Percentiles rank a stretch among this genome's conserved stretches.
Evolutionary conservation across 805 yeast species (phyloP).

Genomic region (Barnettozyma populi): DNA sequence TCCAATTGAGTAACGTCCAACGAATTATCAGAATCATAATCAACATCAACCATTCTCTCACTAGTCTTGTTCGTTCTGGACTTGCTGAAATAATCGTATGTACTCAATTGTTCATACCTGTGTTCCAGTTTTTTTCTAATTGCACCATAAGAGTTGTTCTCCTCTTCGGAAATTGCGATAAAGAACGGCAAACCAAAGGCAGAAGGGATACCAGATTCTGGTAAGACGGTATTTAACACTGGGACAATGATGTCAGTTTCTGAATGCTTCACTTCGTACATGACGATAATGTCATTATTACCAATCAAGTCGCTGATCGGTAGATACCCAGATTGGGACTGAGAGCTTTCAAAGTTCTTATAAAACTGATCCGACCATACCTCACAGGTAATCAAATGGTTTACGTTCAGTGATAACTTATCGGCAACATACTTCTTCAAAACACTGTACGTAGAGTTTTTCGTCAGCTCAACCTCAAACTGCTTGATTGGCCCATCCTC

Average conservation of each 20-base stretch:
- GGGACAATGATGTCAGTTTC: conserved; percentile 55
- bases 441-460: conserved; percentile 57
- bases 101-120: conserved; percentile 42
- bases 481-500: conserved; percentile 41
- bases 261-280: conserved; percentile 47
- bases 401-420: conserved; percentile 34
- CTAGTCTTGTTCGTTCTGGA: conserved; percentile 15
- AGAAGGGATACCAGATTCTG: conserved; percentile 36
- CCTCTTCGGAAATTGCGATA: conserved; percentile 48
- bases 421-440: conserved; percentile 56
- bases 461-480: conserved; percentile 69
- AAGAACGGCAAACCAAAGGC: conserved; percentile 78
- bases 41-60: conserved; percentile 29
- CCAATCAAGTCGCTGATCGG: conserved; percentile 66
- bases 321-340: conserved; percentile 43
- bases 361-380: conserved; percentile 65
- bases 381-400: conserved; percentile 47
- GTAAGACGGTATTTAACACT: conserved; percentile 43
- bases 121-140: conserved; percentile 54
- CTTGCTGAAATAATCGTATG: conserved; percentile 32
- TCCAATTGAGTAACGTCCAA: conserved; percentile 47
- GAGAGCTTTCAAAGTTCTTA: conserved; percentile 61
- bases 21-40: conserved; percentile 43
- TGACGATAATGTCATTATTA: conserved; percentile 55
- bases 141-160: conserved; percentile 48